Evolutionary conservation across 140 eudicot genomes (phyloP), one percentile per base, ranked within the genome.

Genomic region (Ambrosia hybrid): DNA sequence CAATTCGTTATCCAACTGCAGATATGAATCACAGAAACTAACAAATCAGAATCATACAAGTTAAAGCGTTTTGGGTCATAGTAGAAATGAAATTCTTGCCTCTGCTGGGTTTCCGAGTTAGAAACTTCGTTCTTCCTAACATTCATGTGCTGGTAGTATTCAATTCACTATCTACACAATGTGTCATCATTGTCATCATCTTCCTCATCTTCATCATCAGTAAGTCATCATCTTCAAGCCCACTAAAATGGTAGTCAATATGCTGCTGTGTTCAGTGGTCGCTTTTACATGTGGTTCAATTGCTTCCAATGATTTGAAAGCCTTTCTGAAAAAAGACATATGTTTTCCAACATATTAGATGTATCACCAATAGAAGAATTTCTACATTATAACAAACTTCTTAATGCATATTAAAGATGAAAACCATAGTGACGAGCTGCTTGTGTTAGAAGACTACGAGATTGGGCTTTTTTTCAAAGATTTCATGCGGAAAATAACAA

Each of bases 391-490:
- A 49, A 21, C 30, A 21, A 21, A 21, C 30, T 21, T 8, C 13
- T 10, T 36, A 51, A 38, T 15, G 17, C 49, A 71, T 3, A 5
- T 12, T 51, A n/a, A 21, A 61, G 72, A 70, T 79, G 61, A 69
- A 85, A 75, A 92, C 98, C 98, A 79, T 92, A 90, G 76, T 92
- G 98, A 21, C 98, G 82, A 64, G 93, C 82, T 70, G 96, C 93
- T 85, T 92, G 98, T 9, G 98, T 92, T 62, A 92, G 79, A 82
- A 92, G 95, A 75, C 95, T 92, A 60, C 86, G 91, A 70, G 90
- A 89, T 65, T 89, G 98, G 51, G 93, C 92, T n/a, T 38, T 85
- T 84, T 81, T 82, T 89, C 61, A 92, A 82, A 76, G 98, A 92
- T 66, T 90, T 89, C 91, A 92, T 83, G 11, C 98, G 98, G 70